Conservation (phyloP, 2,329 filamentous ascomycete genomes). For the Aspergillus candidus region DNA sequence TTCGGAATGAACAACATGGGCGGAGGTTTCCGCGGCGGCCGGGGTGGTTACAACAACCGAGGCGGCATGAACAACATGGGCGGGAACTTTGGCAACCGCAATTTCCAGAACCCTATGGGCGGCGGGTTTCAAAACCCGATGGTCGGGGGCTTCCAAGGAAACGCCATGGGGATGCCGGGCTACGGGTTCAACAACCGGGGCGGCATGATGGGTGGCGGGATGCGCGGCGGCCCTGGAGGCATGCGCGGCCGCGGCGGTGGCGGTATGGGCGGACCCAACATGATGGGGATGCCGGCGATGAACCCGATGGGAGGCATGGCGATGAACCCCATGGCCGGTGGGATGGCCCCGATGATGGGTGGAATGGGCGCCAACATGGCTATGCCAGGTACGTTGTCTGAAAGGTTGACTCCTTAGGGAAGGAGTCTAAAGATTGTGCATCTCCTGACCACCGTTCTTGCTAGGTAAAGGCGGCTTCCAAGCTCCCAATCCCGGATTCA, state of each 20-base stretch:
- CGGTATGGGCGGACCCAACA: conserved; percentile 51
- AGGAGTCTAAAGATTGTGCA: neutral
- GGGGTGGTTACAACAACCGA: conserved; percentile 36
- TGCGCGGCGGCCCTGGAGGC: conserved; percentile 50
- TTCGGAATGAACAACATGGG: conserved; percentile 37
- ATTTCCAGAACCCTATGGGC: conserved; percentile 42
- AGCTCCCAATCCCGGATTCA: conserved; percentile 64
- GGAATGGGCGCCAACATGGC: conserved; percentile 44
- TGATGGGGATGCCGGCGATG: conserved; percentile 50
- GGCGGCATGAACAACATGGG: conserved; percentile 37
- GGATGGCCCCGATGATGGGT: conserved; percentile 55
- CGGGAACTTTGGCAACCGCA: conserved; percentile 47
- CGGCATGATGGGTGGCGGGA: conserved; percentile 48
- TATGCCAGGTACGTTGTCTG: conserved; percentile 41
- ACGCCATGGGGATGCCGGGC: conserved; percentile 47
- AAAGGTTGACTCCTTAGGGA: neutral
- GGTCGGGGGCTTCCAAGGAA: conserved; percentile 37
- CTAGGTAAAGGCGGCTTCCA: conserved; percentile 54
- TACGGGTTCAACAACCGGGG: conserved; percentile 49
- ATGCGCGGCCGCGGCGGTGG: conserved; percentile 55
- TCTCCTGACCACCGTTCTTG: conserved; percentile 20
- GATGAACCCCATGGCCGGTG: conserved; percentile 49
- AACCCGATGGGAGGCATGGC: conserved; percentile 47
- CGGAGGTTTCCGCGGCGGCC: conserved; percentile 50
- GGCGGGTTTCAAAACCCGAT: conserved; percentile 45